Percentiles rank a stretch among this genome's conserved stretches.
Evolutionary conservation across 2,329 filamentous ascomycete genomes (phyloP).

Genomic region (Pseudogymnoascus sp.): DNA sequence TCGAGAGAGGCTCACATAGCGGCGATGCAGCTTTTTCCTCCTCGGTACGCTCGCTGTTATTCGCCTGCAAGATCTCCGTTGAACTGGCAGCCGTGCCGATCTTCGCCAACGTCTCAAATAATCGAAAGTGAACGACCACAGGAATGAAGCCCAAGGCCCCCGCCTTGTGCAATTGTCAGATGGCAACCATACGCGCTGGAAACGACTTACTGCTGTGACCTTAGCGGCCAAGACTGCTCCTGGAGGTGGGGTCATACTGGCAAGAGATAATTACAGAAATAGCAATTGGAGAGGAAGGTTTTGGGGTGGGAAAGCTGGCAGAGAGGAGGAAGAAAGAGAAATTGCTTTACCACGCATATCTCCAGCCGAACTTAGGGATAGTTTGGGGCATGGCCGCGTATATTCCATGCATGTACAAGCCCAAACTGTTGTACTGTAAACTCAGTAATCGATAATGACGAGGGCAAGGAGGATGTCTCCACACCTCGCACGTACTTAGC

Average conservation of each 20-base stretch:
- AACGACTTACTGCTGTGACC: neutral
- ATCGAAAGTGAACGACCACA: conserved; percentile 29
- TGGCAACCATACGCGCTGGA: neutral
- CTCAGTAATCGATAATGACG: neutral
- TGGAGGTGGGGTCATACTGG: neutral
- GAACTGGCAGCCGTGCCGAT: conserved; percentile 23
- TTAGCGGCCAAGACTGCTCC: neutral
- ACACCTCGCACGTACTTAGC: neutral
- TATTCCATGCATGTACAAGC: neutral
- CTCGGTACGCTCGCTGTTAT: conserved; percentile 14
- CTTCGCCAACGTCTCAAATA: conserved; percentile 25
- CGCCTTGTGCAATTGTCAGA: conserved; percentile 17
- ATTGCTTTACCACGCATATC: neutral
- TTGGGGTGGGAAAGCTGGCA: neutral
- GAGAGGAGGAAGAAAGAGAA: neutral
- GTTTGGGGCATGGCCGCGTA: neutral
- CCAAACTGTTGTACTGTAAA: neutral
- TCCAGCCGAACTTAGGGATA: neutral
- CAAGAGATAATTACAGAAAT: neutral
- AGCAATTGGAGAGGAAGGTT: neutral
- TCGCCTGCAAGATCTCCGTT: conserved; percentile 22
- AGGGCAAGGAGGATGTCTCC: neutral
- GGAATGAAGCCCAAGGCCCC: conserved; percentile 31
- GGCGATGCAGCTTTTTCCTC: neutral
- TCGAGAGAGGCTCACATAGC: neutral